A percentile compares a stretch with the other conserved stretches of the same genome.
Evolutionary conservation across 1,284 basidiomycete species (phyloP).

Genomic region (Athelia psychrophila): DNA sequence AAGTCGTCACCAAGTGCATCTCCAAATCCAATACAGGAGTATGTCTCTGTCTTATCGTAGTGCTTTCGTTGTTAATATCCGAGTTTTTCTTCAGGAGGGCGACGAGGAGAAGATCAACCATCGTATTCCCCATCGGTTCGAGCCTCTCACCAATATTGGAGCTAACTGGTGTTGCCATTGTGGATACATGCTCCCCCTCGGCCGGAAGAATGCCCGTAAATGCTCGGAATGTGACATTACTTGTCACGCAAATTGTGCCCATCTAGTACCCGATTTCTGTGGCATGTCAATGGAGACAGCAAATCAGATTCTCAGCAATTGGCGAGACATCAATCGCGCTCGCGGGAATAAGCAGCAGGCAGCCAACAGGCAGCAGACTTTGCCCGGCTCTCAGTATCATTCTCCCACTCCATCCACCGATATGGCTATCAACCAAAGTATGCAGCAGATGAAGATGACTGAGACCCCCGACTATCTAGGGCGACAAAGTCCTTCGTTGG

Average conservation of each 20-base stretch:
- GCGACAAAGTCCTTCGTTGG: slow-evolving; percentile 8
- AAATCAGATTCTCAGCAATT: slow-evolving; percentile 88
- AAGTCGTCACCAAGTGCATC: slow-evolving; percentile 99
- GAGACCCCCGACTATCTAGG: slow-evolving; percentile 32
- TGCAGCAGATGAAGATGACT: slow-evolving; percentile 51
- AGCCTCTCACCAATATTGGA: slow-evolving; percentile 94
- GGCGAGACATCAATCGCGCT: slow-evolving; percentile 78
- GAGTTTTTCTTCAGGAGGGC: slow-evolving; percentile 62
- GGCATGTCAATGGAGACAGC: slow-evolving; percentile 99
- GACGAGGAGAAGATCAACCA: slow-evolving; percentile 99
- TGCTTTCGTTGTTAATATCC: not conserved
- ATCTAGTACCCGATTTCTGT: slow-evolving; percentile 98
- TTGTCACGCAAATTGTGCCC: slow-evolving; percentile 96
- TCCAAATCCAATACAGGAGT: slow-evolving; percentile 95
- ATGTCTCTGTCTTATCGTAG: slow-evolving; percentile 29
- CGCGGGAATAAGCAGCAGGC: slow-evolving; percentile 41
- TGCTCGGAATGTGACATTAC: slow-evolving; percentile 97
- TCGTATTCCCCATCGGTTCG: slow-evolving; percentile 98
- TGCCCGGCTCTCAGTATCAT: slow-evolving; percentile 21
- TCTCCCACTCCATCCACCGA: slow-evolving; percentile 23
- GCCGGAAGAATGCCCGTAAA: slow-evolving; percentile 93
- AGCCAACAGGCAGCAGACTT: slow-evolving; percentile 31
- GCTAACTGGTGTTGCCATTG: slow-evolving; percentile 99
- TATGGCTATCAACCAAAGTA: slow-evolving; percentile 28
- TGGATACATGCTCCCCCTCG: slow-evolving; percentile 96